phyloP scores from a whole-genome alignment of 495 filamentous ascomycete species.

The Chaetomium cochliodes region DNA sequence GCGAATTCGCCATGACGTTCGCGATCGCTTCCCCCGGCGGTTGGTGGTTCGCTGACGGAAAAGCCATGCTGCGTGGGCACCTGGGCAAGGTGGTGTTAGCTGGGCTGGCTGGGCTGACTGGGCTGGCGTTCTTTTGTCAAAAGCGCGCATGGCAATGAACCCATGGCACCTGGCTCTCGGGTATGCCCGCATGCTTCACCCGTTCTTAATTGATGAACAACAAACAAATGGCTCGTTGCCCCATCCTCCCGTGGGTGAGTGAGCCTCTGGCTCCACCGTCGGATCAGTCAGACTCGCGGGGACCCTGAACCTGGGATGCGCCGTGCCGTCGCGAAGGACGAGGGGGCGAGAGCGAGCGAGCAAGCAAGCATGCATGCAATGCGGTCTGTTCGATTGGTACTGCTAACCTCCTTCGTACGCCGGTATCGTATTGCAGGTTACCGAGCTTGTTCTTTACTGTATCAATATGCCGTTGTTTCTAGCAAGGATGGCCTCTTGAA shows the following conservation, averaged over 20 bases:
- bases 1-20: slow-evolving; percentile 12
- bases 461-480: slow-evolving; percentile 7
- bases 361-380: background rate
- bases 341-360: slow-evolving; percentile 15
- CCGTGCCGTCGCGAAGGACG: slow-evolving; percentile 25
- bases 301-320: slow-evolving; percentile 8
- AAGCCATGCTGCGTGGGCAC: background rate
- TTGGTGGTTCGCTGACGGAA: background rate
- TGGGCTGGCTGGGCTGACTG: slow-evolving; percentile 6
- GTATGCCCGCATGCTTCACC: slow-evolving; percentile 10
- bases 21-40: no score
- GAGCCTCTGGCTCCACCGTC: slow-evolving; percentile 22
- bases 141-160: background rate
- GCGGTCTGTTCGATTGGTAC: background rate
- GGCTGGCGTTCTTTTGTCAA: background rate
- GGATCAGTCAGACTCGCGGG: slow-evolving; percentile 21
- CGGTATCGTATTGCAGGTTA: background rate
- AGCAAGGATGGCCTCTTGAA: slow-evolving; percentile 7
- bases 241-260: slow-evolving; percentile 21
- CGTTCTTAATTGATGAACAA: slow-evolving; percentile 18
- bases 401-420: background rate
- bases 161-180: background rate
- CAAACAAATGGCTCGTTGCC: slow-evolving; percentile 27
- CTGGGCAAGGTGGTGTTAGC: background rate
- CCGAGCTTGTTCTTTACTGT: slow-evolving; percentile 5